Evolutionary conservation across 768 basidiomycete species (phyloP).

Genomic region (Lanmaoa rubissima): DNA sequence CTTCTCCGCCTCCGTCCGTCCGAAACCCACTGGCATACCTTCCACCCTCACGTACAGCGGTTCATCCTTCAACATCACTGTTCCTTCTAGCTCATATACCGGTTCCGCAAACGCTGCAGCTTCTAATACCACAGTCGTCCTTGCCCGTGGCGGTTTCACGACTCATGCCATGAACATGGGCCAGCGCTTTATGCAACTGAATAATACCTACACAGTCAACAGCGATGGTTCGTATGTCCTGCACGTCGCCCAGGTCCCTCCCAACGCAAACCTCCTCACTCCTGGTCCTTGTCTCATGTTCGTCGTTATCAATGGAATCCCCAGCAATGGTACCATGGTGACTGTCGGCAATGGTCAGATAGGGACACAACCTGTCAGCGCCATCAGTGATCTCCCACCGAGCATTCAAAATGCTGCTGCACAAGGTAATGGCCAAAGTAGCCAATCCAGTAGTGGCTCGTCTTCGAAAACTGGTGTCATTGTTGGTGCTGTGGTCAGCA

Average conservation of each 20-base stretch:
- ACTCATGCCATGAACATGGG: slow-evolving; percentile 91
- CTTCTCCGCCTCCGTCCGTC: slow-evolving; percentile 68
- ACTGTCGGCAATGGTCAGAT: slow-evolving; percentile 80
- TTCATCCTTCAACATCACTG: slow-evolving; percentile 67
- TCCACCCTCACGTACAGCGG: slow-evolving; percentile 81
- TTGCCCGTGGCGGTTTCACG: slow-evolving; percentile 82
- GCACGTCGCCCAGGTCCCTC: slow-evolving; percentile 80
- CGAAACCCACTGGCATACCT: slow-evolving; percentile 71
- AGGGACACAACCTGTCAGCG: slow-evolving; percentile 57
- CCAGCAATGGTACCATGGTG: slow-evolving; percentile 73
- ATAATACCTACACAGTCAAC: slow-evolving; percentile 83
- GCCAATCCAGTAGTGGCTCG: slow-evolving; percentile 16
- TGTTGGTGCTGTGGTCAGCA: slow-evolving; percentile 31
- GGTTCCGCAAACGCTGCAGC: slow-evolving; percentile 69
- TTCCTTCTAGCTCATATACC: slow-evolving; percentile 64
- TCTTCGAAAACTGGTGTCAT: slow-evolving; percentile 27
- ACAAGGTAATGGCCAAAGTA: slow-evolving; percentile 30
- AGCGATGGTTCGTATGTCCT: slow-evolving; percentile 71
- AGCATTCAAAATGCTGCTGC: slow-evolving; percentile 45
- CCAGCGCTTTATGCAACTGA: slow-evolving; percentile 79
- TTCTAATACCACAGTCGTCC: slow-evolving; percentile 70
- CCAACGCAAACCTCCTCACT: slow-evolving; percentile 82
- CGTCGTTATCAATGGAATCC: slow-evolving; percentile 82
- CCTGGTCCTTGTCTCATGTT: slow-evolving; percentile 88
- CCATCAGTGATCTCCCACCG: slow-evolving; percentile 20